These are phyloP conservation scores for Chaetomium globosum DNA, from an alignment of 2,329 filamentous ascomycete species.

Conservation along the genomic window DNA sequence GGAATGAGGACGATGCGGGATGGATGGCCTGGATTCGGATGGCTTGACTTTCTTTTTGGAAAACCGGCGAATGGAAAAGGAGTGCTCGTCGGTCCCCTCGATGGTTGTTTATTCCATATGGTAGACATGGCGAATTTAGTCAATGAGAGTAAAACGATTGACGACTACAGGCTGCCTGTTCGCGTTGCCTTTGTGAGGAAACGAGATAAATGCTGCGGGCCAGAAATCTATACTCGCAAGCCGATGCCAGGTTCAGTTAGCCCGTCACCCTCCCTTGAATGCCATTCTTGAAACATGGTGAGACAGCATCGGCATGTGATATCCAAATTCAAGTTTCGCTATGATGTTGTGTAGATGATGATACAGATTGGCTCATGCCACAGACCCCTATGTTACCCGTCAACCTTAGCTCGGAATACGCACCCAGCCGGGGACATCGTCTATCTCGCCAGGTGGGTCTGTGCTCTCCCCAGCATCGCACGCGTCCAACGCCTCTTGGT, in stretches of 20 bases:
- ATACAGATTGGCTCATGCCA: background rate
- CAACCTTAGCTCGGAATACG: conserved; percentile 28
- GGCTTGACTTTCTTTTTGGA: background rate
- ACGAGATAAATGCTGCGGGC: background rate
- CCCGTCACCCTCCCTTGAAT: background rate
- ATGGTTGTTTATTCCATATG: background rate
- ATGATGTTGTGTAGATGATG: background rate
- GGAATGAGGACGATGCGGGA: conserved; percentile 15
- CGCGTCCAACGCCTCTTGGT: conserved; percentile 70
- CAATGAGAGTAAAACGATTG: conserved; percentile 30
- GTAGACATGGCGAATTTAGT: conserved; percentile 23
- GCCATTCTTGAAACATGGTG: background rate
- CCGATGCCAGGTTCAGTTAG: background rate
- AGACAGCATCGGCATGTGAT: background rate
- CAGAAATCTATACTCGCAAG: background rate
- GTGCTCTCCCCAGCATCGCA: conserved; percentile 49
- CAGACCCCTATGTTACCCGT: background rate
- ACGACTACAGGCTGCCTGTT: conserved; percentile 13
- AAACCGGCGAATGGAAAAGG: conserved; percentile 9
- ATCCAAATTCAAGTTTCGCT: background rate
- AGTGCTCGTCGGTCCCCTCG: background rate
- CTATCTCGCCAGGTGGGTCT: conserved; percentile 36
- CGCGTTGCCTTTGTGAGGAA: background rate
- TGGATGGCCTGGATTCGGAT: conserved; percentile 14
- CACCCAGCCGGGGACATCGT: conserved; percentile 42